Conservation (phyloP, 2,329 filamentous ascomycete species). For the Annulohypoxylon truncatum region DNA sequence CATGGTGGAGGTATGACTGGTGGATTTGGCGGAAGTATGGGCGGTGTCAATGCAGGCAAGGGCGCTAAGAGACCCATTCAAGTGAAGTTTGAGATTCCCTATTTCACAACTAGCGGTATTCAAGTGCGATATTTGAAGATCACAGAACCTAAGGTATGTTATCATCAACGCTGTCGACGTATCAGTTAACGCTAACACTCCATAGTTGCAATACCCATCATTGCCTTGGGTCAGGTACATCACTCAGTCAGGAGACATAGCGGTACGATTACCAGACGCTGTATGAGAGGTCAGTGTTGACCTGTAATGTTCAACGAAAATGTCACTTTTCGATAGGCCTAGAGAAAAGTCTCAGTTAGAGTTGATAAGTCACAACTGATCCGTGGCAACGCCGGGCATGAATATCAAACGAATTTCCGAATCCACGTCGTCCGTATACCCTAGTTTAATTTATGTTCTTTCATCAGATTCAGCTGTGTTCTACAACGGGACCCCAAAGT, state of each 20-base stretch:
- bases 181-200: conserved; percentile 31
- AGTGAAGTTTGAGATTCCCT: conserved; percentile 99
- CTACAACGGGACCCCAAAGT: not conserved
- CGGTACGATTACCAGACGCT: conserved; percentile 91
- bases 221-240: conserved; percentile 99
- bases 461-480: not conserved
- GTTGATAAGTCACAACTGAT: conserved; percentile 42
- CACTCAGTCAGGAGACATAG: conserved; percentile 96
- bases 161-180: not conserved
- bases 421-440: conserved; percentile 1
- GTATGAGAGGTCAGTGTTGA: conserved; percentile 59
- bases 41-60: conserved; percentile 85
- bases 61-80: conserved; percentile 93
- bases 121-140: conserved; percentile 99
- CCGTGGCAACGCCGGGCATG: conserved; percentile 26
- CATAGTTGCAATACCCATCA: conserved; percentile 94
- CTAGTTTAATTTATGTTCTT: not conserved
- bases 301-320: conserved; percentile 43
- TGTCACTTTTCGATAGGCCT: conserved; percentile 37
- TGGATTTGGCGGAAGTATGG: conserved; percentile 96
- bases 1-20: conserved; percentile 97
- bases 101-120: conserved; percentile 99
- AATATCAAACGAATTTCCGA: conserved; percentile 34
- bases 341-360: conserved; percentile 42
- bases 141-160: conserved; percentile 94